These are phyloP conservation scores for Acmispon strigosus DNA, from an alignment of 306 rosid genomes.

Conservation along the genomic window DNA sequence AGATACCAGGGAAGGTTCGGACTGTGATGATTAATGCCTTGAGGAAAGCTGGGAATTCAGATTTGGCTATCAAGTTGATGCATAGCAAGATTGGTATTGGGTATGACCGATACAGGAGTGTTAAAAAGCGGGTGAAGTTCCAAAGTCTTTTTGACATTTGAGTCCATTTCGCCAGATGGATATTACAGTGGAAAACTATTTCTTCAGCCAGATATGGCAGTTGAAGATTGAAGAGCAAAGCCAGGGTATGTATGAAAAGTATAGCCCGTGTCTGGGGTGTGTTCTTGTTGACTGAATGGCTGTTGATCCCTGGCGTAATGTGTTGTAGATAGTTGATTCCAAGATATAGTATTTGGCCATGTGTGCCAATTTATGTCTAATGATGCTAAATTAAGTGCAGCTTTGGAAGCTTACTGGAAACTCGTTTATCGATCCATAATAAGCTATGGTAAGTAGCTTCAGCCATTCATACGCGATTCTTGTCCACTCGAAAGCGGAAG, in stretches of 20 bases:
- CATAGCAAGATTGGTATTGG: constrained; percentile 93
- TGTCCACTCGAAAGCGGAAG: background rate
- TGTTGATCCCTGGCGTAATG: background rate
- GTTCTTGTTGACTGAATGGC: background rate
- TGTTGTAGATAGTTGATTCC: background rate
- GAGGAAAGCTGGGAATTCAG: constrained; percentile 81
- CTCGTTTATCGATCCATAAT: no score
- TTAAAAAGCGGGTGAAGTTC: constrained; percentile 77
- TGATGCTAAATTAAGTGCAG: background rate
- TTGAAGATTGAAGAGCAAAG: background rate
- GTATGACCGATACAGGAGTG: constrained; percentile 67
- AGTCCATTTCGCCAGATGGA: background rate
- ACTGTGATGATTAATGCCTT: constrained; percentile 70
- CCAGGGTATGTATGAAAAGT: background rate
- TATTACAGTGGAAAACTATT: constrained; percentile 21
- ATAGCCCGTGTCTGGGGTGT: background rate
- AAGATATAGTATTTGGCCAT: background rate
- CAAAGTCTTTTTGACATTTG: constrained; percentile 44
- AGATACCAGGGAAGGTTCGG: constrained; percentile 72
- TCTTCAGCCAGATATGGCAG: background rate
- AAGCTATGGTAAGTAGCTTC: no score
- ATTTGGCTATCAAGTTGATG: constrained; percentile 78
- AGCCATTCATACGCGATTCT: no score
- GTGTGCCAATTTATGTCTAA: background rate
- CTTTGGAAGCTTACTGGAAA: no score